Evolutionary conservation across 2,329 filamentous ascomycete species (phyloP).

Genomic region (Drechslerella coelobrocha): DNA sequence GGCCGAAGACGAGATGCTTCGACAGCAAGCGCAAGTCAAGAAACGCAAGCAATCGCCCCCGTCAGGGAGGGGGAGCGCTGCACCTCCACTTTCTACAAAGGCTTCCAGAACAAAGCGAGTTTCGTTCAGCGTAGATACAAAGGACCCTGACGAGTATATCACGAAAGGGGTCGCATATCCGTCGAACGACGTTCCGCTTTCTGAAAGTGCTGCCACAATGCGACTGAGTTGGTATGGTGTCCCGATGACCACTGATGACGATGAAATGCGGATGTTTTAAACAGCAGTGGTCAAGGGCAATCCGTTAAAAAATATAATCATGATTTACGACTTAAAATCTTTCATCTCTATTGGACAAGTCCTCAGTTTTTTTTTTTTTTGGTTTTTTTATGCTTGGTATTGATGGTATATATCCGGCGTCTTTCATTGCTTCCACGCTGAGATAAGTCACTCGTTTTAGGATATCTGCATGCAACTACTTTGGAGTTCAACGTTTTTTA

Average conservation of each 20-base stretch:
- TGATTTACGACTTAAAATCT: slow-evolving; percentile 2
- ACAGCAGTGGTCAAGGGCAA: neutral
- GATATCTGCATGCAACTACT: no score
- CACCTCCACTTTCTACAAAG: slow-evolving; percentile 6
- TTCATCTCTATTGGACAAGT: neutral
- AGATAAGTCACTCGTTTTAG: no score
- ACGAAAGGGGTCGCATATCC: slow-evolving; percentile 11
- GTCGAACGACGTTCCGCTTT: slow-evolving; percentile 14
- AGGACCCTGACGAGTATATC: slow-evolving; percentile 17
- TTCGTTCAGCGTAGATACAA: slow-evolving; percentile 24
- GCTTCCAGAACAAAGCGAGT: slow-evolving; percentile 19
- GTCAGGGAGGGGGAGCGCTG: neutral
- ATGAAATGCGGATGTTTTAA: slow-evolving; percentile 36
- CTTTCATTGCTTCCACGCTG: no score
- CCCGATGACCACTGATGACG: slow-evolving; percentile 19
- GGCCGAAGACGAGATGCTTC: slow-evolving; percentile 10
- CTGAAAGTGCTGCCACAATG: slow-evolving; percentile 19
- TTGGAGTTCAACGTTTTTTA: no score
- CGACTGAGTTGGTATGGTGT: slow-evolving; percentile 24
- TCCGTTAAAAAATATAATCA: neutral
- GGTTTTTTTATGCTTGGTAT: neutral
- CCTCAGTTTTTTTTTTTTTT: neutral
- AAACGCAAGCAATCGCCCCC: slow-evolving; percentile 5
- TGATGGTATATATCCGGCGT: no score
- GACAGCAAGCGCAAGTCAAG: neutral